Evolutionary conservation across 2,329 filamentous ascomycete species (phyloP).

Genomic region (Xylariales sp.): DNA sequence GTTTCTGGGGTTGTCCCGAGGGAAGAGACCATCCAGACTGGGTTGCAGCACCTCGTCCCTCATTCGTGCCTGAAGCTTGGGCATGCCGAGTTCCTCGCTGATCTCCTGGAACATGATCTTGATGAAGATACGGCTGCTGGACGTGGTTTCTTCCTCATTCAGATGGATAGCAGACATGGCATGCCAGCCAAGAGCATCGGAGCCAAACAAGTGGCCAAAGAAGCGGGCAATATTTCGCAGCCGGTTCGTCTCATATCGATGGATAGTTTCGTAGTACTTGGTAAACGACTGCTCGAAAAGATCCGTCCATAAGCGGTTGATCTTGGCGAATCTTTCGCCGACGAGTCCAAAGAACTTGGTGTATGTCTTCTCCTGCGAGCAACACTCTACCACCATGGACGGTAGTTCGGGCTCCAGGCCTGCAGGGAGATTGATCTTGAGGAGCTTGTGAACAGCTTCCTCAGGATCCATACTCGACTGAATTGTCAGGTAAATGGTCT

Average conservation of each 20-base stretch:
- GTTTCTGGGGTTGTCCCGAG: slow-evolving; percentile 81
- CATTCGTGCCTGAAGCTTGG: slow-evolving; percentile 71
- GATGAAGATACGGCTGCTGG: slow-evolving; percentile 94
- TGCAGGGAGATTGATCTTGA: slow-evolving; percentile 83
- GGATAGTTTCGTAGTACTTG: slow-evolving; percentile 96
- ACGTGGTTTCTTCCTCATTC: slow-evolving; percentile 96
- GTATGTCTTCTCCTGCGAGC: slow-evolving; percentile 93
- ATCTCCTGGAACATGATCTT: slow-evolving; percentile 97
- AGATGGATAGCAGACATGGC: slow-evolving; percentile 79
- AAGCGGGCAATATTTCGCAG: slow-evolving; percentile 93
- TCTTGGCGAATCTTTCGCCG: slow-evolving; percentile 90
- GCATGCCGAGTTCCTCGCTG: slow-evolving; percentile 79
- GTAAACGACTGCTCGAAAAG: slow-evolving; percentile 86
- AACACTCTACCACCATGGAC: slow-evolving; percentile 96
- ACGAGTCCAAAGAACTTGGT: slow-evolving; percentile 96
- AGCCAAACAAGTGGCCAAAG: slow-evolving; percentile 86
- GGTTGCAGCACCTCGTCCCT: slow-evolving; percentile 74
- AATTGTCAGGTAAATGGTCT: slow-evolving; percentile 95
- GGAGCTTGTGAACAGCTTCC: slow-evolving; percentile 94
- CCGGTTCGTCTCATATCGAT: slow-evolving; percentile 93
- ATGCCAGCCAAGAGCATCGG: slow-evolving; percentile 90
- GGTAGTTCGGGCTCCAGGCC: slow-evolving; percentile 88
- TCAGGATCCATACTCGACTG: slow-evolving; percentile 96
- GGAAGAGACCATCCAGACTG: slow-evolving; percentile 82
- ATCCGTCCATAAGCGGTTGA: slow-evolving; percentile 91